Evolutionary conservation across 2,329 filamentous ascomycete species (phyloP).

Genomic region (Sporothrix luriei): DNA sequence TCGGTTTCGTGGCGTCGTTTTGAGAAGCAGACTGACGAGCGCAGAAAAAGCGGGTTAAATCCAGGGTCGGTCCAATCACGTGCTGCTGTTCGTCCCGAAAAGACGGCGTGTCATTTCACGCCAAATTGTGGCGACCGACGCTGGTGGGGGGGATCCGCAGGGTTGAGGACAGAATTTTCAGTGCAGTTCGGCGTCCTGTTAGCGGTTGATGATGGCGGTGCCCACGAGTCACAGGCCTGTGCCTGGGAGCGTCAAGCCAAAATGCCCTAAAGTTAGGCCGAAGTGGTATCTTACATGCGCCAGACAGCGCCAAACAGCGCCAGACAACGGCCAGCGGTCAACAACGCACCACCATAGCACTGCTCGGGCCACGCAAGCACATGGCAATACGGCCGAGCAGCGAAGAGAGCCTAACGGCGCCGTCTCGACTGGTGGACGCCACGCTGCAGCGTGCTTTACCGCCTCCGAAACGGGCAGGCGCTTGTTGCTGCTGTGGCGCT

Average conservation of each 20-base stretch:
- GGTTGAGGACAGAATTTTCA: neutral
- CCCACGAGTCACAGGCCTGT: neutral
- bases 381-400: no score
- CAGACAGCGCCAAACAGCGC: no score
- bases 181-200: neutral
- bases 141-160: neutral
- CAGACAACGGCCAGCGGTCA: neutral
- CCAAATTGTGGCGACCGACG: slow-evolving; percentile 15
- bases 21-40: slow-evolving; percentile 15
- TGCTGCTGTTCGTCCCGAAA: neutral
- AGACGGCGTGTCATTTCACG: slow-evolving; percentile 4
- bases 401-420: no score
- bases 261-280: neutral
- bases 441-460: neutral
- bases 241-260: neutral
- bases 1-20: slow-evolving; percentile 3
- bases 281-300: no score
- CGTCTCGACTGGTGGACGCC: neutral
- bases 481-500: neutral
- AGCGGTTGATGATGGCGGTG: neutral
- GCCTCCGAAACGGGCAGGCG: slow-evolving; percentile 8
- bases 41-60: neutral
- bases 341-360: neutral
- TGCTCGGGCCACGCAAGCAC: no score
- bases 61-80: slow-evolving; percentile 5